phyloP scores from a whole-genome alignment of 306 rosid genomes.

The Cucurbita maxima region DNA sequence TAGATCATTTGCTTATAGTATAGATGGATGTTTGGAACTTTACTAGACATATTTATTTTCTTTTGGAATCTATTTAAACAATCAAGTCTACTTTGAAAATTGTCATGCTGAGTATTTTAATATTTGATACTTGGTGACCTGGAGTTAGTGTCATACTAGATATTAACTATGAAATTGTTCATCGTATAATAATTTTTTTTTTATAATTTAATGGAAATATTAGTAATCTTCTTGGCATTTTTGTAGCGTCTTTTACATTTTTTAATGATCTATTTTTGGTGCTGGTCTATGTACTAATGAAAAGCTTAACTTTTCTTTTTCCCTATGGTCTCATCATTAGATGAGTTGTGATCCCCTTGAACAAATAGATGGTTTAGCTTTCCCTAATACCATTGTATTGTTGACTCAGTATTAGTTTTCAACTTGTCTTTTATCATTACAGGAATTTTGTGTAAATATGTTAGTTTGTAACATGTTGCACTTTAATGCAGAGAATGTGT shows the following conservation, averaged over 20 bases:
- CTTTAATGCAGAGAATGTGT: conserved; percentile 40
- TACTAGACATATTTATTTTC: background rate
- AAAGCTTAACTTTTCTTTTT: background rate
- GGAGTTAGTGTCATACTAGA: background rate
- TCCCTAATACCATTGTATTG: background rate
- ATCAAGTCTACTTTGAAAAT: background rate
- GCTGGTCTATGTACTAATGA: background rate
- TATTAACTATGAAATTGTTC: background rate
- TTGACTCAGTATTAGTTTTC: background rate
- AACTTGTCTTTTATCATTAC: background rate
- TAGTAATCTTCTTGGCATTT: background rate
- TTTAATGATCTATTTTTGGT: background rate
- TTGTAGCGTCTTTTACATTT: background rate
- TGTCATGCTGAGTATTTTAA: background rate
- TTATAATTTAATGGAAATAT: background rate
- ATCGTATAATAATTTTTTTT: background rate
- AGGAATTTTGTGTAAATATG: conserved; percentile 7
- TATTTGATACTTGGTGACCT: background rate
- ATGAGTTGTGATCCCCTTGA: background rate
- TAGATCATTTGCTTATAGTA: background rate
- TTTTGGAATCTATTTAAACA: background rate
- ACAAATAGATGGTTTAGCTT: background rate
- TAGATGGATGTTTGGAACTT: background rate
- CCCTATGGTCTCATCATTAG: background rate
- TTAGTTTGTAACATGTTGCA: conserved; percentile 18